phyloP scores from a whole-genome alignment of 768 basidiomycete genomes.

The Tylopilus rubrobrunneus region DNA sequence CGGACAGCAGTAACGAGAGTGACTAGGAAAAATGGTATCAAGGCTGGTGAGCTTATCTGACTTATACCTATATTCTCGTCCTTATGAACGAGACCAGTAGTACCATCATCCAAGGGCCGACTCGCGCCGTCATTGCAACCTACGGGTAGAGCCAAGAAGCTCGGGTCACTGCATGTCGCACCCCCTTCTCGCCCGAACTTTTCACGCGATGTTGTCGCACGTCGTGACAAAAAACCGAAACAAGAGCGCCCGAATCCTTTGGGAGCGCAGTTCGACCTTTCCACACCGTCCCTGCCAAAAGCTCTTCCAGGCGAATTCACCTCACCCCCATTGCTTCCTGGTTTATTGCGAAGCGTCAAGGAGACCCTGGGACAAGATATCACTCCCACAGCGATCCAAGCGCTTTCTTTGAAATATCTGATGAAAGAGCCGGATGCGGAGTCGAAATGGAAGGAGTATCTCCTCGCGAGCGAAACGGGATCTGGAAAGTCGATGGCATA shows the following conservation, averaged over 20 bases:
- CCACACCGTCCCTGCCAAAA: slow-evolving; percentile 17
- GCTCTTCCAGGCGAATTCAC: slow-evolving; percentile 45
- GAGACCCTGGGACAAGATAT: slow-evolving; percentile 55
- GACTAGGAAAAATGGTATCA: slow-evolving; percentile 10
- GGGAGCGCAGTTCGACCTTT: slow-evolving; percentile 36
- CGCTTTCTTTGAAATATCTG: slow-evolving; percentile 64
- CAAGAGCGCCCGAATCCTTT: slow-evolving; percentile 24
- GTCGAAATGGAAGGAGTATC: slow-evolving; percentile 38
- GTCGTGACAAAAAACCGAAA: slow-evolving; percentile 12
- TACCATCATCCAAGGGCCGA: slow-evolving; percentile 23
- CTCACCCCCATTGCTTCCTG: slow-evolving; percentile 67
- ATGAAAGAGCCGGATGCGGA: slow-evolving; percentile 30
- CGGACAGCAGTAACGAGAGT: slow-evolving; percentile 8
- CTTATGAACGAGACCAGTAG: slow-evolving; percentile 5
- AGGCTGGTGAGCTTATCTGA: slow-evolving; percentile 11
- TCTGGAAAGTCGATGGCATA: slow-evolving; percentile 93
- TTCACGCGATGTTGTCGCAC: slow-evolving; percentile 17
- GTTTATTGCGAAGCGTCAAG: slow-evolving; percentile 53
- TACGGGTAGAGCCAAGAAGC: slow-evolving; percentile 22
- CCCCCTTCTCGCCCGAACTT: slow-evolving; percentile 15
- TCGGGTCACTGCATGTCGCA: slow-evolving; percentile 27
- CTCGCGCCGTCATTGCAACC: slow-evolving; percentile 29
- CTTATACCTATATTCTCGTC: background rate
- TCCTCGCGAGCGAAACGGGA: slow-evolving; percentile 87
- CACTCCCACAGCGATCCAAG: slow-evolving; percentile 75